phyloP scores from a whole-genome alignment of 345 rosid genomes.

The Mallotus nudiflorus region DNA sequence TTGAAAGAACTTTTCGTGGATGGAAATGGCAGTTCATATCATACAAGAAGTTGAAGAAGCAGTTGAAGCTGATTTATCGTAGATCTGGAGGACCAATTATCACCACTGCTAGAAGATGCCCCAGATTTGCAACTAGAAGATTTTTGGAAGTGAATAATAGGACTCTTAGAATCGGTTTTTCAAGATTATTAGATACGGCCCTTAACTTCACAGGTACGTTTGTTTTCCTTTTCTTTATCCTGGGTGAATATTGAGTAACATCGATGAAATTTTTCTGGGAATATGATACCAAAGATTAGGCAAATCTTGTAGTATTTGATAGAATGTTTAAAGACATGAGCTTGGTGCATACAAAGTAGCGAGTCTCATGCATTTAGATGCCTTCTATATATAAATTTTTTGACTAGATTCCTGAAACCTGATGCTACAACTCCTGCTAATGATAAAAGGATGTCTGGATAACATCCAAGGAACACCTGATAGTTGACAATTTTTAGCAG shows the following conservation, averaged over 20 bases:
- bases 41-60: slow-evolving; percentile 47
- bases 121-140: slow-evolving; percentile 24
- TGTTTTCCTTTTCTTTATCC: background rate
- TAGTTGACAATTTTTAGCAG: too few relatives aligned
- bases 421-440: too few relatives aligned
- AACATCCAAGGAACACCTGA: too few relatives aligned
- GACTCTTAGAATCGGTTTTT: slow-evolving; percentile 27
- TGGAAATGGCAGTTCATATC: slow-evolving; percentile 40
- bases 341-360: too few relatives aligned
- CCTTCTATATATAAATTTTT: too few relatives aligned
- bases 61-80: slow-evolving; percentile 31
- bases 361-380: too few relatives aligned
- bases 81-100: background rate
- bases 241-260: too few relatives aligned
- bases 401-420: too few relatives aligned
- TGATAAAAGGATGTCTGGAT: too few relatives aligned
- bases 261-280: background rate
- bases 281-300: too few relatives aligned
- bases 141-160: slow-evolving; percentile 2
- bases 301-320: background rate
- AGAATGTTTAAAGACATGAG: background rate
- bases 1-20: slow-evolving; percentile 30
- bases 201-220: slow-evolving; percentile 38
- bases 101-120: background rate
- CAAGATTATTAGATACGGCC: slow-evolving; percentile 32